Base-by-base conservation (phyloP, 768 basidiomycete genomes). In the Russula dissimulans region DNA sequence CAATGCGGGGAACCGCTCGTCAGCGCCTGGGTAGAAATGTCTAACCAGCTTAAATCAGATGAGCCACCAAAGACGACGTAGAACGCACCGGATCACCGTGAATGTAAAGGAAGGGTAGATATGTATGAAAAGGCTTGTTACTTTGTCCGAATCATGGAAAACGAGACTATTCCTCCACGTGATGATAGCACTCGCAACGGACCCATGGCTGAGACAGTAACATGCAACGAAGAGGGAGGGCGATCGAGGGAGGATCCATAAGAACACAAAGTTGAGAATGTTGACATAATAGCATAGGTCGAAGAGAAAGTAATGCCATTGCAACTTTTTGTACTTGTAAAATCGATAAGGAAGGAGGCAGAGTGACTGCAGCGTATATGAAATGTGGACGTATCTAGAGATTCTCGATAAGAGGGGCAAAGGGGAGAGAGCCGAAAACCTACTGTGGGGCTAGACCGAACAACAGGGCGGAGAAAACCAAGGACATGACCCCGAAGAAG, bases 151-250 rank as follows among this genome's bases (percentile, higher is more conserved):
- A 68, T 95, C 94, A 68, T 99, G 97, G 76, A 99, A 99, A 3
- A 99, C 97, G 26, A 99, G 83, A 65, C 91, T 95, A 69, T 99
- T 99, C 62, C 97, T 81, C 97, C 97, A 99, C 10, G 95, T 97
- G 66, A 97, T 91, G 51, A 98, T 94, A 0, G 95, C 95, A 54
- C 89, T 91, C 0, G 91, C 95, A 36, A 97, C 80, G 0, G 89
- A 82, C 0, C 94, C 97, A 69, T 97, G 87, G 0, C 92, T 89
- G 29, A 98, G 80, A 65, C 91, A 90, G 69, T 97, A 98, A 68
- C 91, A 95, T 4, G 94, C 91, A 52, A 91, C 82, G 73, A 95
- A 97, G 17, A 98, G 78, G 3, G 82, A 76, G 6, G 86, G 76
- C 59, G 81, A 92, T 5, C 77, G 75, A 0, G 97, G 95, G 63